Conservation (phyloP, 768 basidiomycete species). For the Tylopilus sp. region DNA sequence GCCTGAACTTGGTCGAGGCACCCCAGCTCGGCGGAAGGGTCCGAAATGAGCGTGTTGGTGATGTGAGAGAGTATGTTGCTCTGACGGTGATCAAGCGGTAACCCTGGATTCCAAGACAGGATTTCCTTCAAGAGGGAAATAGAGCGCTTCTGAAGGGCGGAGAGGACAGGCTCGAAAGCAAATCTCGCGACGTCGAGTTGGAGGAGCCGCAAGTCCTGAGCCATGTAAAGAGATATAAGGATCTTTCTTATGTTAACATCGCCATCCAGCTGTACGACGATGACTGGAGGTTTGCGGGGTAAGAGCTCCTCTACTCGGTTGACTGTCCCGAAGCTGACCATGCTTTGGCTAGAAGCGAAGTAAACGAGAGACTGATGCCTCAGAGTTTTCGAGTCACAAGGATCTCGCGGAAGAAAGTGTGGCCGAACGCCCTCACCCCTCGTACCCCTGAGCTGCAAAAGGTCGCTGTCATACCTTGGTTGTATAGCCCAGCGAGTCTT, state of each 20-base stretch:
- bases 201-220: slow-evolving; percentile 40
- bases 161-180: slow-evolving; percentile 60
- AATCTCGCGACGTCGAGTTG: slow-evolving; percentile 60
- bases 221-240: slow-evolving; percentile 36
- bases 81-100: background rate
- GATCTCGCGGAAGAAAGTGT: slow-evolving; percentile 33
- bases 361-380: slow-evolving; percentile 54
- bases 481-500: slow-evolving; percentile 41
- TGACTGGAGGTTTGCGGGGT: slow-evolving; percentile 41
- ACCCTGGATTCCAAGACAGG: slow-evolving; percentile 45
- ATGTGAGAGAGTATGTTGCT: slow-evolving; percentile 7
- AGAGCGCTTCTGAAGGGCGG: slow-evolving; percentile 38
- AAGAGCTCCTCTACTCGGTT: slow-evolving; percentile 54
- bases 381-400: slow-evolving; percentile 34
- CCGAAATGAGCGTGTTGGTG: slow-evolving; percentile 20
- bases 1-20: slow-evolving; percentile 50
- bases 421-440: slow-evolving; percentile 30
- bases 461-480: slow-evolving; percentile 34
- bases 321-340: slow-evolving; percentile 54
- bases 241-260: slow-evolving; percentile 34
- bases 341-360: slow-evolving; percentile 43
- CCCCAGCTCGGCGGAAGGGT: slow-evolving; percentile 40
- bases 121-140: slow-evolving; percentile 52
- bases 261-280: slow-evolving; percentile 55
- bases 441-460: slow-evolving; percentile 33